Evolutionary conservation across 495 filamentous ascomycete species (phyloP).

Genomic region (Xylaria castorea): DNA sequence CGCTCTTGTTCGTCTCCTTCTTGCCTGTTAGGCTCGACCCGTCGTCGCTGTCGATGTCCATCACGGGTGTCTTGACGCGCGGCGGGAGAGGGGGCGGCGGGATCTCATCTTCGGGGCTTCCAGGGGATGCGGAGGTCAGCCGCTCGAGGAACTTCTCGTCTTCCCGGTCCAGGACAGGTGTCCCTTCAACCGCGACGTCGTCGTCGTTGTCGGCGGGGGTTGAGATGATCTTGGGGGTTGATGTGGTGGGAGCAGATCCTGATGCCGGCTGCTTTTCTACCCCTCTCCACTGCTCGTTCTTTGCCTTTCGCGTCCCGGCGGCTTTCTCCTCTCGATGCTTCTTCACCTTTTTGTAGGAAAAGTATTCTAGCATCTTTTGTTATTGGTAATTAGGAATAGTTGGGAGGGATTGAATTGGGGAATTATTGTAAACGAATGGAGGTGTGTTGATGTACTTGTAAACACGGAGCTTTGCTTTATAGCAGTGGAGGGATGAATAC

Average conservation of each 20-base stretch:
- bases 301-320: constrained; percentile 30
- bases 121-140: constrained; percentile 40
- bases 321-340: constrained; percentile 52
- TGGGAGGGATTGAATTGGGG: background rate
- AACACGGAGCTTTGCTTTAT: background rate
- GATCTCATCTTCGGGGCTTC: constrained; percentile 37
- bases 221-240: constrained; percentile 23
- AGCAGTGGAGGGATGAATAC: no score
- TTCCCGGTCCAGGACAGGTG: constrained; percentile 48
- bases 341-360: constrained; percentile 50
- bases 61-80: constrained; percentile 52
- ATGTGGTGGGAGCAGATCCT: background rate
- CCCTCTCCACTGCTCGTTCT: background rate
- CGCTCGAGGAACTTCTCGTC: constrained; percentile 54
- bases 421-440: background rate
- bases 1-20: constrained; percentile 1
- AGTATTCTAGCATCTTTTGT: constrained; percentile 51
- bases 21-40: constrained; percentile 39
- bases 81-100: constrained; percentile 51
- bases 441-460: background rate
- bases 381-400: background rate
- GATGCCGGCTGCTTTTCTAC: constrained; percentile 20
- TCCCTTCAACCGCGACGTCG: constrained; percentile 26
- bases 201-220: constrained; percentile 11
- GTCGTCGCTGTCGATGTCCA: constrained; percentile 50